phyloP scores from a whole-genome alignment of 306 rosid species.

The Ormosia semicastrata region DNA sequence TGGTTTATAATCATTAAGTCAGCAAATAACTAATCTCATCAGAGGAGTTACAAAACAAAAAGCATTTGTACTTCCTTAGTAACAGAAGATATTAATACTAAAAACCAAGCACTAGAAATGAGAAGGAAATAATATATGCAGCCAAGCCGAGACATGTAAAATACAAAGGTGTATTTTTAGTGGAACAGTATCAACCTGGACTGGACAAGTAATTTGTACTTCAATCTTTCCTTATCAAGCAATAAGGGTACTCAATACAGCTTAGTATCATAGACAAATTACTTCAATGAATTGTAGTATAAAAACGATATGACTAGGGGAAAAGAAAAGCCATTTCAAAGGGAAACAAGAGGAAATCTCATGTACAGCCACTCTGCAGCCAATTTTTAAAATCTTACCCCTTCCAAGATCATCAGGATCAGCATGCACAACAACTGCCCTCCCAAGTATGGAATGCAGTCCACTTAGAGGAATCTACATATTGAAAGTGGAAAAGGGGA shows the following conservation, averaged over 20 bases:
- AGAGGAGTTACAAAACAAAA: background rate
- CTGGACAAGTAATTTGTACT: background rate
- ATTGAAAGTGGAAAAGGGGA: background rate
- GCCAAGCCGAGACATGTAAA: background rate
- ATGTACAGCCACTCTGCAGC: background rate
- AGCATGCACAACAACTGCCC: conserved; percentile 73
- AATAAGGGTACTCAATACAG: background rate
- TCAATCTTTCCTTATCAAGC: background rate
- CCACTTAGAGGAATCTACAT: conserved; percentile 58
- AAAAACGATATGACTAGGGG: background rate
- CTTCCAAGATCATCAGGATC: conserved; percentile 80
- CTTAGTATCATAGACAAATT: background rate
- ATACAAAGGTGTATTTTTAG: background rate
- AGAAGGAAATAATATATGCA: background rate
- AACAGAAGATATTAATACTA: background rate
- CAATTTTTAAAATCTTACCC: conserved; percentile 42
- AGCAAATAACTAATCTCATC: background rate
- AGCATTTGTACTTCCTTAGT: background rate
- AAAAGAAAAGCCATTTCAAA: background rate
- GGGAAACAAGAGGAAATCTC: background rate
- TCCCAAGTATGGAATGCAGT: conserved; percentile 62
- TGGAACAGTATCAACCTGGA: background rate
- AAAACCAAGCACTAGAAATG: background rate
- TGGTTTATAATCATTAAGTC: background rate
- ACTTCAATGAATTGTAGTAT: background rate